These are phyloP conservation scores for Carex parvula DNA, from an alignment of 176 grass and related monocot genomes.

Conservation along the genomic window DNA sequence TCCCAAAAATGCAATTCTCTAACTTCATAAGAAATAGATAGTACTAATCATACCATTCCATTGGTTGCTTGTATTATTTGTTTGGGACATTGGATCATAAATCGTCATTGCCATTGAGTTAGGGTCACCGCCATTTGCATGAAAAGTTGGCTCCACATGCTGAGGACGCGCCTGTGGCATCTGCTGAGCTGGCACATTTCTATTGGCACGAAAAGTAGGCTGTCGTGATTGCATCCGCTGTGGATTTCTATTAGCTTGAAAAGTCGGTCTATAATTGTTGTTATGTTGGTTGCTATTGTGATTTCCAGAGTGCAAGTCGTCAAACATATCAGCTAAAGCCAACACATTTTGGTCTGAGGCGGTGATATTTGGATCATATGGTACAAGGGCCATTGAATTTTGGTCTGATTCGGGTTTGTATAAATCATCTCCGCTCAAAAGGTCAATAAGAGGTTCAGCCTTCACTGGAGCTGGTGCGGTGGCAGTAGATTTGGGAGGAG, in stretches of 20 bases:
- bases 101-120: constrained; percentile 32
- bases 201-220: constrained; percentile 36
- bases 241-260: constrained; percentile 18
- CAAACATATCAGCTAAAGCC: constrained; percentile 83
- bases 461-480: constrained; percentile 33
- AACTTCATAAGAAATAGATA: neutral
- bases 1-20: neutral
- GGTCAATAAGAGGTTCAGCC: constrained; percentile 55
- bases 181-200: constrained; percentile 39
- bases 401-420: constrained; percentile 54
- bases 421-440: constrained; percentile 80
- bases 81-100: constrained; percentile 41
- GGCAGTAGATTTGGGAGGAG: constrained; percentile 35
- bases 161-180: constrained; percentile 15
- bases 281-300: constrained; percentile 42
- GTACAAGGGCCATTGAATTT: constrained; percentile 63
- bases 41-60: constrained; percentile 43
- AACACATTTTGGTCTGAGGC: constrained; percentile 71
- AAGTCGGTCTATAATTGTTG: constrained; percentile 33
- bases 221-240: constrained; percentile 8
- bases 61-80: constrained; percentile 28
- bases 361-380: constrained; percentile 37
- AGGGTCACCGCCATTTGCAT: constrained; percentile 36
- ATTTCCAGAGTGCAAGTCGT: constrained; percentile 22
- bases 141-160: constrained; percentile 40